Evolutionary conservation across 768 basidiomycete genomes (phyloP).

Genomic region (Termitomyces sp.): DNA sequence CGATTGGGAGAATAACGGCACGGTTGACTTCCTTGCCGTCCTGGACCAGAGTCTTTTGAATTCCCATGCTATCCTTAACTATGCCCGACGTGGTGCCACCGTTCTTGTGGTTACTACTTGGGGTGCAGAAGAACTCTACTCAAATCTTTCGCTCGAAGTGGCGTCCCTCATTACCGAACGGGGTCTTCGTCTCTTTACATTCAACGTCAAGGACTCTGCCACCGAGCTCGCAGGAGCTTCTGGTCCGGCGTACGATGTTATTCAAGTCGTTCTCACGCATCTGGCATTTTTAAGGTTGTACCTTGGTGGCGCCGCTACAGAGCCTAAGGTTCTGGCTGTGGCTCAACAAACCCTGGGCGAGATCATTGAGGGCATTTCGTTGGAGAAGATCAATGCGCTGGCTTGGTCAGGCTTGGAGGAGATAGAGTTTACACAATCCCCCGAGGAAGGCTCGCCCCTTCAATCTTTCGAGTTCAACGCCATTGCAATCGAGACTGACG

Average conservation of each 20-base stretch:
- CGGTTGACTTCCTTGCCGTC: constrained; percentile 69
- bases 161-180: constrained; percentile 45
- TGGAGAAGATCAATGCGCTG: constrained; percentile 48
- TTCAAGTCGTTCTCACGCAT: constrained; percentile 61
- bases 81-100: constrained; percentile 62
- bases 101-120: constrained; percentile 76
- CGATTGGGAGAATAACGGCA: constrained; percentile 37
- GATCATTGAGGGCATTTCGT: constrained; percentile 42
- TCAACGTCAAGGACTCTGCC: constrained; percentile 57
- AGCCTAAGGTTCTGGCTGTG: constrained; percentile 49
- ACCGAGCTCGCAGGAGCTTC: constrained; percentile 32
- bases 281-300: constrained; percentile 86
- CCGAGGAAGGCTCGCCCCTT: constrained; percentile 26
- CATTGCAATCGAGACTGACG: constrained; percentile 60
- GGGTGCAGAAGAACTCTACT: constrained; percentile 67
- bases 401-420: constrained; percentile 69
- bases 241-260: constrained; percentile 32
- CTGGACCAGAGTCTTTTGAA: constrained; percentile 77
- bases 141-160: constrained; percentile 58
- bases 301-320: constrained; percentile 59
- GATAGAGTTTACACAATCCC: constrained; percentile 36
- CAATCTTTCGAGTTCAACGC: constrained; percentile 72
- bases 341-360: constrained; percentile 45
- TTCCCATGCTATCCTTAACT: constrained; percentile 66
- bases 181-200: constrained; percentile 51